Evolutionary conservation across 768 basidiomycete species (phyloP), one percentile per base, ranked within the genome.

Genomic region (Nevesoporus exiguus): DNA sequence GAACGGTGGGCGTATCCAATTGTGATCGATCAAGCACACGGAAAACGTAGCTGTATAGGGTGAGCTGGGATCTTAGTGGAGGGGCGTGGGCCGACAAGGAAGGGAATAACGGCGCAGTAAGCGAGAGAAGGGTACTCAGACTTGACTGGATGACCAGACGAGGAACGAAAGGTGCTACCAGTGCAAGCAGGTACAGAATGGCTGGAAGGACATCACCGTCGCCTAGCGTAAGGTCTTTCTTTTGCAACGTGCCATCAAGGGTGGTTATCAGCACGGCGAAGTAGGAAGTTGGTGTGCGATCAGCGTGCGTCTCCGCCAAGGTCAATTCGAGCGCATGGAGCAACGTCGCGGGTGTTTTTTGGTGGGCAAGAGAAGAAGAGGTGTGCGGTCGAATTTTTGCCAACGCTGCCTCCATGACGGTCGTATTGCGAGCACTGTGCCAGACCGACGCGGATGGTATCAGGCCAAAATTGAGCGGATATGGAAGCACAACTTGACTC

Each of bases 231-330:
- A 67, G 62, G 61, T 77, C 78, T 62, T 76, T 78, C 66, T 79
- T 85, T 72, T 84, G 83, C 24, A 93, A 70, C 11, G 86, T 84
- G 54, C 86, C 83, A 63, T 92, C 88, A 29, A 96, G 78, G 8
- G 90, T 88, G 13, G 92, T 93, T 46, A 92, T 75, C 54, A 96
- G 77, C 3, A 90, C 87, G n/a, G 93, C 91, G 71, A 95, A 97
- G 75, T 98, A 98, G 29, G 97, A 96, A 1, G 93, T 93, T 7
- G 95, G 79, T 8, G 88, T 79, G 37, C 74, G 72, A 49, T 87
- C 84, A 8, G 85, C 77, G 56, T 74, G 75, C 62, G 87, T 85
- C 62, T 91, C 88, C 60, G 78, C 73, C 61, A 86, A 81, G 37
- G 86, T 91, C 15, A 84, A 79, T 71, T 98, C 96, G 61, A 98